A percentile compares a stretch with the other conserved stretches of the same genome.
Conservation (phyloP, 441 rosid species). For the Croton laevigatus region DNA sequence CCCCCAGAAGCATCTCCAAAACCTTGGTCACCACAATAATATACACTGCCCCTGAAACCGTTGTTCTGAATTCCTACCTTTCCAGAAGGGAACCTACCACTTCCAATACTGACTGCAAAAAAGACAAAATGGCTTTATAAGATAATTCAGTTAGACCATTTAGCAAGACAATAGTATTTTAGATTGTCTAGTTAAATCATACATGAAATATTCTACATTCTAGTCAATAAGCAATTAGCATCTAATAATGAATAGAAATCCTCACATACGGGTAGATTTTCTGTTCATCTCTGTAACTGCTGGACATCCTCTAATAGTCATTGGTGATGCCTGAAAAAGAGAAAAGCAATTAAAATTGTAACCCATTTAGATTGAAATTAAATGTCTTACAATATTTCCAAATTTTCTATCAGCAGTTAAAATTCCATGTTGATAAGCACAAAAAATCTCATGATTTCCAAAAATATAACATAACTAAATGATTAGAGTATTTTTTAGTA, state of each 20-base stretch:
- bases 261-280: slow-evolving; percentile 39
- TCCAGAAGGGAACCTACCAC: slow-evolving; percentile 45
- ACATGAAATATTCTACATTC: neutral
- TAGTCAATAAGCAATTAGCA: neutral
- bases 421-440: neutral
- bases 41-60: slow-evolving; percentile 48
- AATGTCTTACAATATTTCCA: slow-evolving; percentile 4
- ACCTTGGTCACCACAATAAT: slow-evolving; percentile 40
- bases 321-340: slow-evolving; percentile 59
- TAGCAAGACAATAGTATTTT: neutral
- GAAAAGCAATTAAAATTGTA: no score
- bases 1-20: slow-evolving; percentile 22
- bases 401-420: neutral
- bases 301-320: slow-evolving; percentile 43
- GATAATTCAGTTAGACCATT: neutral
- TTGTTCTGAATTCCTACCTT: slow-evolving; percentile 50
- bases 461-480: neutral
- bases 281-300: slow-evolving; percentile 57
- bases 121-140: slow-evolving; percentile 15
- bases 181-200: neutral
- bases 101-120: slow-evolving; percentile 43
- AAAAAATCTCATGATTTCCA: neutral
- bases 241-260: slow-evolving; percentile 1
- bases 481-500: neutral
- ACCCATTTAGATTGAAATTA: neutral